Evolutionary conservation across 164 flowering plant species (phyloP).

Genomic region (Chloranthus sessilifolius): DNA sequence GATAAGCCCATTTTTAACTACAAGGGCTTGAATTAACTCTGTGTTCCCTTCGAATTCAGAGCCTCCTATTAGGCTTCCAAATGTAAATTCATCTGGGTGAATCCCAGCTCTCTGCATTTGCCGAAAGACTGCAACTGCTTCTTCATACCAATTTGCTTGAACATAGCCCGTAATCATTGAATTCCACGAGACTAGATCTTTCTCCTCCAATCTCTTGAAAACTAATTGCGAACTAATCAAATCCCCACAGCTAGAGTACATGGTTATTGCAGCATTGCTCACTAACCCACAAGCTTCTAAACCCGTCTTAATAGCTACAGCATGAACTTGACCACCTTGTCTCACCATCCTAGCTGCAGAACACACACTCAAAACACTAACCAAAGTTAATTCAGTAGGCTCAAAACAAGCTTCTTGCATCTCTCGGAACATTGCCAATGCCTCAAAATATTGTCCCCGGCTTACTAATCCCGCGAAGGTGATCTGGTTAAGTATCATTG

Average conservation of each 20-base stretch:
- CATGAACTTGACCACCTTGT: slow-evolving; percentile 44
- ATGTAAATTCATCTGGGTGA: slow-evolving; percentile 60
- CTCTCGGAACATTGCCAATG: slow-evolving; percentile 35
- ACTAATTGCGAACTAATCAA: slow-evolving; percentile 16
- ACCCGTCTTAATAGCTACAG: slow-evolving; percentile 44
- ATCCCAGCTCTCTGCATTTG: slow-evolving; percentile 50
- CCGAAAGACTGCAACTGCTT: slow-evolving; percentile 33
- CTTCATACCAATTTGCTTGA: slow-evolving; percentile 25
- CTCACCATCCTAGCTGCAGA: slow-evolving; percentile 15
- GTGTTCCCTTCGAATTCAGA: slow-evolving; percentile 24
- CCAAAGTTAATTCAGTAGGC: slow-evolving; percentile 65
- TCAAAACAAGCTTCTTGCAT: slow-evolving; percentile 37
- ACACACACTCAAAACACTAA: slow-evolving; percentile 55
- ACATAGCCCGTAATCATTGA: slow-evolving; percentile 50
- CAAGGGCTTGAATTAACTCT: slow-evolving; percentile 49
- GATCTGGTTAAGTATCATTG: slow-evolving; percentile 34
- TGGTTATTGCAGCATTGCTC: slow-evolving; percentile 60
- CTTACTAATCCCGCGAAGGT: slow-evolving; percentile 59
- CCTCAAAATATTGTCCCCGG: slow-evolving; percentile 40
- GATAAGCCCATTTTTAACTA: slow-evolving; percentile 40
- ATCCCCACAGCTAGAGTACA: slow-evolving; percentile 32
- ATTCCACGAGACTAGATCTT: slow-evolving; percentile 27
- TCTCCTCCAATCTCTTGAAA: slow-evolving; percentile 16
- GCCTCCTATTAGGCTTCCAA: slow-evolving; percentile 55
- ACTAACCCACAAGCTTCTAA: slow-evolving; percentile 42